These are phyloP conservation scores for Vigna reflexopilosa DNA, from an alignment of 306 rosid genomes.

Conservation along the genomic window DNA sequence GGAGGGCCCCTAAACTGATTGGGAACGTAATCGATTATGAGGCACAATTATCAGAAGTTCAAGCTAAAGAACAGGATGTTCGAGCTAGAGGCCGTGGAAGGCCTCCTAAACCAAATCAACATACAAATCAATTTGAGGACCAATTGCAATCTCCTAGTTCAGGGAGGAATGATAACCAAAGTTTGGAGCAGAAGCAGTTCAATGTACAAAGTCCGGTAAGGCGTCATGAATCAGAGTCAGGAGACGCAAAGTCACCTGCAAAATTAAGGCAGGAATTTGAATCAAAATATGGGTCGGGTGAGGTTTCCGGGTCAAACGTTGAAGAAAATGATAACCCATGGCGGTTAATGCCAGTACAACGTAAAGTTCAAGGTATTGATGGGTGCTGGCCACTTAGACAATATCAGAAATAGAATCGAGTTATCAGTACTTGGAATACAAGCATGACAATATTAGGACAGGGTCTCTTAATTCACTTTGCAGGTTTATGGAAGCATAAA, in stretches of 20 bases:
- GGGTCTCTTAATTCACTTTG: not conserved
- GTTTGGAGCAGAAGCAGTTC: slow-evolving; percentile 8
- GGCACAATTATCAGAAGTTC: not conserved
- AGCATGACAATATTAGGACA: not conserved
- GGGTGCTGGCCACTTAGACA: slow-evolving; percentile 28
- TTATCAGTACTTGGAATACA: not conserved
- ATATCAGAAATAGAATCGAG: slow-evolving; percentile 12
- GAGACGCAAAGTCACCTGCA: slow-evolving; percentile 6
- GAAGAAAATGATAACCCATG: slow-evolving; percentile 5
- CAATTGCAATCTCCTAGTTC: slow-evolving; percentile 3
- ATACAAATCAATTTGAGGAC: not conserved
- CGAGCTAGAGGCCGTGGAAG: not conserved
- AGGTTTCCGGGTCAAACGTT: slow-evolving; percentile 24
- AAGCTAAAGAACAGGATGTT: not conserved
- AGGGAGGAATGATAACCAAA: slow-evolving; percentile 10
- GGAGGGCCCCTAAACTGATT: slow-evolving; percentile 11
- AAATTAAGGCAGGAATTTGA: not conserved
- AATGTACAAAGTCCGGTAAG: not conserved
- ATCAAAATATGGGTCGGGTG: not conserved
- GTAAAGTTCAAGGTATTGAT: slow-evolving; percentile 27
- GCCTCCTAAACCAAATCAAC: not conserved
- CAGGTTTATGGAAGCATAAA: not conserved
- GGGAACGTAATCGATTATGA: not conserved
- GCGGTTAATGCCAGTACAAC: not conserved
- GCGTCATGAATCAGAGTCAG: not conserved